phyloP scores from a whole-genome alignment of 345 rosid species.

The Salix udensis region DNA sequence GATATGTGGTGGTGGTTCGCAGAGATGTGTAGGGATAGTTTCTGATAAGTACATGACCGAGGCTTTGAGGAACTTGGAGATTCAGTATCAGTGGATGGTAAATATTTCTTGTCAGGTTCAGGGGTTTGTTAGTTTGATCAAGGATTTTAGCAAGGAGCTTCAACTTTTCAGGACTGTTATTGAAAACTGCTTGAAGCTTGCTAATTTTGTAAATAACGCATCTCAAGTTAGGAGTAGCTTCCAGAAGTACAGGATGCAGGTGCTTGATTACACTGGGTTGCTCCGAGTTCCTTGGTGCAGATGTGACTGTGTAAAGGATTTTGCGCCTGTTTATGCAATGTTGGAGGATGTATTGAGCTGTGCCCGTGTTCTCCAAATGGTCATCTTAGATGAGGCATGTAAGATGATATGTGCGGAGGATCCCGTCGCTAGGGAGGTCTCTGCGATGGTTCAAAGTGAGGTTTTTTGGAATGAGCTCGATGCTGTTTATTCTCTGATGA shows the following conservation, averaged over 20 bases:
- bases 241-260: constrained; percentile 40
- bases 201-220: constrained; percentile 44
- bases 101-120: constrained; percentile 57
- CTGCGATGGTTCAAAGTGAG: constrained; percentile 39
- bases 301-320: constrained; percentile 34
- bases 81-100: constrained; percentile 53
- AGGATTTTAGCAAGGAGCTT: constrained; percentile 50
- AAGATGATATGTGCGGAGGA: constrained; percentile 40
- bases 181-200: constrained; percentile 46
- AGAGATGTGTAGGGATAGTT: constrained; percentile 52
- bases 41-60: constrained; percentile 43
- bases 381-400: constrained; percentile 39
- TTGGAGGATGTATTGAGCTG: constrained; percentile 47
- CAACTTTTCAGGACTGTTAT: constrained; percentile 36
- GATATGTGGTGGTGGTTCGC: constrained; percentile 33
- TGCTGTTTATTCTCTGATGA: constrained; percentile 45
- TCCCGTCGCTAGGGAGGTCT: constrained; percentile 38
- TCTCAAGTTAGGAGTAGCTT: constrained; percentile 44
- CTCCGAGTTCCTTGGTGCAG: constrained; percentile 39
- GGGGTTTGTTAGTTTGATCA: constrained; percentile 43
- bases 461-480: constrained; percentile 53
- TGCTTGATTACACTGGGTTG: constrained; percentile 39
- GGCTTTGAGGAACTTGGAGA: constrained; percentile 54
- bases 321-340: constrained; percentile 32
- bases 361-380: constrained; percentile 42